Conservation (phyloP, 441 rosid genomes). For the Croton laevigatus region DNA sequence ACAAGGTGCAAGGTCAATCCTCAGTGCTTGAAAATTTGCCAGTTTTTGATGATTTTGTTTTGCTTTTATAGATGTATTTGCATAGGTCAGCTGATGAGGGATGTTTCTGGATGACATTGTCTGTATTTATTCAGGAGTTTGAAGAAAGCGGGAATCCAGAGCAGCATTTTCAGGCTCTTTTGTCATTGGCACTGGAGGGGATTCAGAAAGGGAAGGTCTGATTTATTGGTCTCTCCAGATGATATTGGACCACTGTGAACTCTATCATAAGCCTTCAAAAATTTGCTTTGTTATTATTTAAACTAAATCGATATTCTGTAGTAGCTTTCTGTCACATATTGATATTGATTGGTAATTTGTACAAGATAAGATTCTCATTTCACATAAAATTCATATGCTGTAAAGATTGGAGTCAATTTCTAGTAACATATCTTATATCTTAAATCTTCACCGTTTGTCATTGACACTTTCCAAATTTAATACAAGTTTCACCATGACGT, state of each 20-base stretch:
- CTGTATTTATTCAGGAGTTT: slow-evolving; percentile 57
- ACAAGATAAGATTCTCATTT: not conserved
- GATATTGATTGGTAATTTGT: not conserved
- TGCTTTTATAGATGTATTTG: slow-evolving; percentile 13
- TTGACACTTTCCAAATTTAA: not conserved
- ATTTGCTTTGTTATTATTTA: not conserved
- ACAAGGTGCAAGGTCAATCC: slow-evolving; percentile 76
- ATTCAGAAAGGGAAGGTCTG: slow-evolving; percentile 85
- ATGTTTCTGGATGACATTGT: slow-evolving; percentile 19
- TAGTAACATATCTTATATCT: not conserved
- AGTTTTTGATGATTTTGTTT: not conserved
- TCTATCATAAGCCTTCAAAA: not conserved
- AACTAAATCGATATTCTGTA: not conserved
- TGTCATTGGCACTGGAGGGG: slow-evolving; percentile 78
- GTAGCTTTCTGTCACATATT: not conserved
- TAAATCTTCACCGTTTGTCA: not conserved
- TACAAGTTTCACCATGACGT: not conserved
- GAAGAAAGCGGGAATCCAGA: slow-evolving; percentile 90
- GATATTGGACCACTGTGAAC: not conserved
- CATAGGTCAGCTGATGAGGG: slow-evolving; percentile 1
- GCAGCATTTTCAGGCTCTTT: slow-evolving; percentile 73
- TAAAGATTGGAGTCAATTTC: too few relatives aligned
- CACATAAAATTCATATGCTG: not conserved
- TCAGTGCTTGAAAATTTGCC: slow-evolving; percentile 12
- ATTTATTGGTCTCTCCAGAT: not conserved